A percentile compares a stretch with the other conserved stretches of the same genome.
Conservation (phyloP, 306 rosid genomes). For the Vachellia pachyceras region DNA sequence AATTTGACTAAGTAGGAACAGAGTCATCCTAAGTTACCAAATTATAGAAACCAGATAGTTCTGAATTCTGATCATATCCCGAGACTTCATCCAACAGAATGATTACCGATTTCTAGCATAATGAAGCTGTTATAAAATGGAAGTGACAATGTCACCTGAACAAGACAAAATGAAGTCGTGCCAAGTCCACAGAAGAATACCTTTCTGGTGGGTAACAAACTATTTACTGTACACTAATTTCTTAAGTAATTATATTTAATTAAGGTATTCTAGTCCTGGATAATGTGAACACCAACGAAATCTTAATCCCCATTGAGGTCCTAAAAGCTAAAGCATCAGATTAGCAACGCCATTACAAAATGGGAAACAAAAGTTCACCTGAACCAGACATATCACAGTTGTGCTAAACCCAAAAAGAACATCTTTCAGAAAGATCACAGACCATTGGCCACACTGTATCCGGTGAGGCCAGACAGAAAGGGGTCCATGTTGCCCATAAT, state of each 20-base stretch:
- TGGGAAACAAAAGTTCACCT: slow-evolving; percentile 16
- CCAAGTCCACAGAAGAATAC: neutral
- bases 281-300: neutral
- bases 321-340: slow-evolving; percentile 10
- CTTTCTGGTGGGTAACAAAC: neutral
- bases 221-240: neutral
- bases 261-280: neutral
- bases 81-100: slow-evolving; percentile 6
- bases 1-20: neutral
- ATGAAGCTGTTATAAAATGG: neutral
- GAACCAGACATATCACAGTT: neutral
- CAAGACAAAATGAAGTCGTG: neutral
- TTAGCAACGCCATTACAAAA: neutral
- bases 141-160: neutral
- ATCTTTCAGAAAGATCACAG: neutral
- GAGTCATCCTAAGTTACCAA: neutral
- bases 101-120: slow-evolving; percentile 8
- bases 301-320: neutral
- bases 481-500: neutral
- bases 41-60: slow-evolving; percentile 11
- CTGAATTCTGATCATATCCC: neutral
- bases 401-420: slow-evolving; percentile 6
- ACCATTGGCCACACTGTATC: neutral
- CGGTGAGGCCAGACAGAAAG: neutral
- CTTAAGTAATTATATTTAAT: neutral